Conservation (phyloP, 768 basidiomycete genomes). For the Suillus subalutaceus region DNA sequence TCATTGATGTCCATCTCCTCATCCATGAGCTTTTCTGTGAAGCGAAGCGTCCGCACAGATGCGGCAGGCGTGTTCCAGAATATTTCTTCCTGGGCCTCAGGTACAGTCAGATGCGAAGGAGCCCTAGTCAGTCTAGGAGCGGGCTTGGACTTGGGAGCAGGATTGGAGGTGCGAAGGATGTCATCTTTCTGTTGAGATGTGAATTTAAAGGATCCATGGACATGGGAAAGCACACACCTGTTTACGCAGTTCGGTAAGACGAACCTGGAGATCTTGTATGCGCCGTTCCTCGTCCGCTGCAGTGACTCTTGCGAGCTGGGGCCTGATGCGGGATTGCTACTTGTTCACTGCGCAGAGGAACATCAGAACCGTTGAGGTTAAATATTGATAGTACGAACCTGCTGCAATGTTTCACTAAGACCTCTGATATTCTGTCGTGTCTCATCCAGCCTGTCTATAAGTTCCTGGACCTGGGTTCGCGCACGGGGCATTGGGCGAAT, state of each 20-base stretch:
- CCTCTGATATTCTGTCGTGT: conserved; percentile 39
- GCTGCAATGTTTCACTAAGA: too few relatives aligned
- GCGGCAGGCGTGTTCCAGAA: conserved; percentile 67
- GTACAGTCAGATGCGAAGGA: conserved; percentile 23
- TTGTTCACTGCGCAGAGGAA: conserved; percentile 12
- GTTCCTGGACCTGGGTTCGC: conserved; percentile 40
- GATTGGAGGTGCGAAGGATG: conserved; percentile 27
- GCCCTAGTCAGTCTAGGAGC: conserved; percentile 17
- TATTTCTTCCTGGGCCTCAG: conserved; percentile 50
- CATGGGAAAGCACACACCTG: conserved; percentile 36
- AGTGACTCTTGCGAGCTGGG: conserved; percentile 28
- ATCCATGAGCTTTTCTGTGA: conserved; percentile 63
- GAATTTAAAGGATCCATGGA: not conserved
- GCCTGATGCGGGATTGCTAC: conserved; percentile 21
- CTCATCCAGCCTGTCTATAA: conserved; percentile 42
- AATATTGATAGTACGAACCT: too few relatives aligned
- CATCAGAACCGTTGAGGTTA: not conserved
- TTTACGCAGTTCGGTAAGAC: conserved; percentile 42
- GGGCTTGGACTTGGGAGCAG: conserved; percentile 20
- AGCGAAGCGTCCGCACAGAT: conserved; percentile 58
- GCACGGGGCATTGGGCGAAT: conserved; percentile 54
- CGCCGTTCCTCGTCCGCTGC: conserved; percentile 44
- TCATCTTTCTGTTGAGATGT: conserved; percentile 28
- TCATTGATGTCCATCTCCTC: conserved; percentile 64
- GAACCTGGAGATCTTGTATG: conserved; percentile 45